A percentile compares a stretch with the other conserved stretches of the same genome.
These are phyloP conservation scores for Penicillium riverlandense DNA, from an alignment of 495 filamentous ascomycete genomes.

Conservation along the genomic window DNA sequence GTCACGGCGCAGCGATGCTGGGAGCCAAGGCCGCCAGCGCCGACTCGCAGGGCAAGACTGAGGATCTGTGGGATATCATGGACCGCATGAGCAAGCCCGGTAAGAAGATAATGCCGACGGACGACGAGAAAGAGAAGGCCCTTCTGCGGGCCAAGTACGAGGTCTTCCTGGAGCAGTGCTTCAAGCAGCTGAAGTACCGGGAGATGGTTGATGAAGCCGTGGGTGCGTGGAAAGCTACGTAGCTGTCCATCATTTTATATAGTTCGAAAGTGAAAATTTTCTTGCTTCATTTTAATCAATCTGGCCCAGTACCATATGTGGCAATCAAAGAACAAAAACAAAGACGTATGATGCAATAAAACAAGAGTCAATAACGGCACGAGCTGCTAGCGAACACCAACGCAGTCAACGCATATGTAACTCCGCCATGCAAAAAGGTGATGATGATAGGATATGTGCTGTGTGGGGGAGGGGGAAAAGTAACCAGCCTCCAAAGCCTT, in stretches of 20 bases:
- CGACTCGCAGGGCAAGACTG: slow-evolving; percentile 66
- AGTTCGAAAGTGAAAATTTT: not conserved
- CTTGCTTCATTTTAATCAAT: too few species aligned
- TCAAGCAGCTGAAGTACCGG: slow-evolving; percentile 53
- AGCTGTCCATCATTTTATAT: not conserved
- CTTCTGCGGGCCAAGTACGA: slow-evolving; percentile 81
- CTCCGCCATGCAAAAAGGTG: not conserved
- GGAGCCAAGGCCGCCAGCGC: slow-evolving; percentile 89
- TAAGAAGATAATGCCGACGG: slow-evolving; percentile 66
- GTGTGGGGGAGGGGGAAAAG: too few species aligned
- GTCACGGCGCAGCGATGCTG: slow-evolving; percentile 94
- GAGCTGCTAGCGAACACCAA: not conserved
- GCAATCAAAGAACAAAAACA: too few species aligned
- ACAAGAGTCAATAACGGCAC: too few species aligned
- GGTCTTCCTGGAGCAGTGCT: slow-evolving; percentile 55
- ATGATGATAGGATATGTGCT: not conserved
- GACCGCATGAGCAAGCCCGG: slow-evolving; percentile 93
- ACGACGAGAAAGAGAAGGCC: slow-evolving; percentile 64
- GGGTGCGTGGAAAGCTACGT: slow-evolving; percentile 24
- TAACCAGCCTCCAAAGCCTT: not conserved
- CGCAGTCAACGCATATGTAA: not conserved
- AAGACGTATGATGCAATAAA: too few species aligned
- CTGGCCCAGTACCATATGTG: too few species aligned
- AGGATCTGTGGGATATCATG: slow-evolving; percentile 93
- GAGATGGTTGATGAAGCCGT: slow-evolving; percentile 58